Base-by-base conservation (phyloP, 1,139 yeast genomes). In the Trichomonascaceae sp. region DNA sequence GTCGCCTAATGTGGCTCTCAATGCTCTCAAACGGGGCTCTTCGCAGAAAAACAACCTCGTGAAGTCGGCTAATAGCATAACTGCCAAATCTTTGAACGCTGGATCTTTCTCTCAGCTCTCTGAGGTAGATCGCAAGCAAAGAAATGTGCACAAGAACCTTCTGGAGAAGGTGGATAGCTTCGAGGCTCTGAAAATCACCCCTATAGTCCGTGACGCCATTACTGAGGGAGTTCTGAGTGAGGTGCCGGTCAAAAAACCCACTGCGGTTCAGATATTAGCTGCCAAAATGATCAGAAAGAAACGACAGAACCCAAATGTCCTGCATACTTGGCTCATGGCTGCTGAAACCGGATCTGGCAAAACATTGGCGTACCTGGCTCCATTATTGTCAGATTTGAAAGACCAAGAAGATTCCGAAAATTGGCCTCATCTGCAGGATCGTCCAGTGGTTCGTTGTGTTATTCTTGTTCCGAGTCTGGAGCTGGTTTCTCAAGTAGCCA, bases 321-420 rank as follows among this genome's bases (percentile, higher is more conserved):
- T 38, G 2, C 43, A 44, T 18, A 51, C 47, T 0, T 89, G 83
- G 71, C 82, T 95, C 2, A 70, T 93, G 55, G 97, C 97, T 1
- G 96, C 97, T 1, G 98, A 93, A 67, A 93, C 99, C 0, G 99
- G 98, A 0, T 85, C 96, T 0, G 98, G 99, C 8, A 93, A 93
- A 68, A 93, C 99, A 0, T 82, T 96, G 83, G 90, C 97, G 0
- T 93, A 91, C 66, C 68, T 91, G 57, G 82, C 87, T 0, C 90
- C 96, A 0, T 61, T 91, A 43, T 62, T 91, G 51, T 85, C 89
- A 53, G 82, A 80, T 60, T 72, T 88, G 61, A 83, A 85, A 58
- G 82, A 80, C 22, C 62, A 57, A 68, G 70, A 50, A 62, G 63
- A 57, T 6, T 50, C 54, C 6, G 56, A 57, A 5, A 58, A 57